Base-by-base conservation (phyloP, 192 early-diverging fungal species). In the Coemansia sp. region DNA sequence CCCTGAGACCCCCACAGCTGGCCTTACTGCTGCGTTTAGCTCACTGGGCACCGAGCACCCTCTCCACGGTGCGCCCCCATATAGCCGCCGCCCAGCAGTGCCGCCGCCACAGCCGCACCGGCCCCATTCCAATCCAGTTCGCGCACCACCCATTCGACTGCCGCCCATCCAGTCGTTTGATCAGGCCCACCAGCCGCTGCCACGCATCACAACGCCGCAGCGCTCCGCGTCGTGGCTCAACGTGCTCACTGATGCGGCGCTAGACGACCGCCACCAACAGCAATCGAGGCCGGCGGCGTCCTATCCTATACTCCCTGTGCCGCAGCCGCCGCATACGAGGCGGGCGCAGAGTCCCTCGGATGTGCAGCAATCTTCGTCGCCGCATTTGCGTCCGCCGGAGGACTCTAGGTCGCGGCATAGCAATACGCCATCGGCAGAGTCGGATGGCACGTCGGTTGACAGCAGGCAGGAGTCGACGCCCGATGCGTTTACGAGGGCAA, bases 81-180 rank as follows among this genome's bases (percentile, higher is more conserved):
- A 14, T 35, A 39, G 21, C 27, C 35, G 19, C 4, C 40, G 40
- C 13, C 40, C 4, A 46, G 0, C 66, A 24, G 46, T 24, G 40
- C 31, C 63, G 36, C 50, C 24, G 24, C 24, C 24, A 27, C 24
- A 27, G 24, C 24, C 9, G 46, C 36, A 51, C 21, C 6, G 73
- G 67, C 44, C 44, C 17, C 41, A 42, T 13, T 48, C 46, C 3
- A 54, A 54, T 54, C 53, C 53, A 16, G 13, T 54, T 1, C 53
- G 33, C 13, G 6, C 9, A 9, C 11, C 10, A 2, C 53, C 74
- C 17, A 68, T 83, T 40, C 74, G 80, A 0, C 59, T 83, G 13
- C 80, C 80, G 59, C 80, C 80, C 0, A 83, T 83, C 3, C 63
- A 70, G 17, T 83, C 80, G 16, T 74, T 83, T 13, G 80, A 77